A percentile compares a stretch with the other conserved stretches of the same genome.
These are phyloP conservation scores for Apostasia shenzhenica DNA, from an alignment of 106 monocot genomes.

Conservation along the genomic window DNA sequence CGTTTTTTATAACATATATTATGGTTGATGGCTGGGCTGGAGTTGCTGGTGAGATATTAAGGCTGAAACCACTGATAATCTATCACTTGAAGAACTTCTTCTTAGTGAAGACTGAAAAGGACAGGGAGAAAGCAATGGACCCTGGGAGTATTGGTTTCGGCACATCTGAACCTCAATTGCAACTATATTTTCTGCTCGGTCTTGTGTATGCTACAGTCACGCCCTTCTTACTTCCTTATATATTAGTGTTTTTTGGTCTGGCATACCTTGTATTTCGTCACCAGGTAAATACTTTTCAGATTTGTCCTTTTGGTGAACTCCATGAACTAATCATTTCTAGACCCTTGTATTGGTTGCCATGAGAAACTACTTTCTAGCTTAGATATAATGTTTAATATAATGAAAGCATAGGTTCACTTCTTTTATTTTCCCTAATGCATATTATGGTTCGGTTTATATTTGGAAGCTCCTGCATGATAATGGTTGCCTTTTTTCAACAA, in stretches of 20 bases:
- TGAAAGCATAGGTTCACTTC: too few species aligned
- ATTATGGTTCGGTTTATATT: too few species aligned
- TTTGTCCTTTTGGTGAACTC: background rate
- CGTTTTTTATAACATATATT: constrained; percentile 48
- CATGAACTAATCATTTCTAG: too few species aligned
- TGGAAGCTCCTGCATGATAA: too few species aligned
- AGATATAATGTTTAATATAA: too few species aligned
- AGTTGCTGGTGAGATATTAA: constrained; percentile 45
- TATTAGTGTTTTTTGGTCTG: constrained; percentile 40
- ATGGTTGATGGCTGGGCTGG: constrained; percentile 69
- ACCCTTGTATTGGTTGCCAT: too few species aligned
- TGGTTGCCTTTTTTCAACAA: too few species aligned
- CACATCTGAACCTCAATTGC: constrained; percentile 42
- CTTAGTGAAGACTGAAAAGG: constrained; percentile 59
- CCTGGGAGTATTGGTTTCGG: constrained; percentile 53
- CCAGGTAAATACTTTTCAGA: constrained; percentile 23
- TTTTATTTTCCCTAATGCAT: too few species aligned
- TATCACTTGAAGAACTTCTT: constrained; percentile 48
- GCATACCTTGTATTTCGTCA: constrained; percentile 55
- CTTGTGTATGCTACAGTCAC: constrained; percentile 56
- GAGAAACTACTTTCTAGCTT: too few species aligned
- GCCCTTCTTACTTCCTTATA: constrained; percentile 49
- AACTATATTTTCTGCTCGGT: constrained; percentile 56
- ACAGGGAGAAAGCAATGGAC: constrained; percentile 51
- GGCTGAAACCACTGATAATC: constrained; percentile 44